Base-by-base conservation (phyloP, 2,329 filamentous ascomycete genomes). In the Aquanectria penicillioides region DNA sequence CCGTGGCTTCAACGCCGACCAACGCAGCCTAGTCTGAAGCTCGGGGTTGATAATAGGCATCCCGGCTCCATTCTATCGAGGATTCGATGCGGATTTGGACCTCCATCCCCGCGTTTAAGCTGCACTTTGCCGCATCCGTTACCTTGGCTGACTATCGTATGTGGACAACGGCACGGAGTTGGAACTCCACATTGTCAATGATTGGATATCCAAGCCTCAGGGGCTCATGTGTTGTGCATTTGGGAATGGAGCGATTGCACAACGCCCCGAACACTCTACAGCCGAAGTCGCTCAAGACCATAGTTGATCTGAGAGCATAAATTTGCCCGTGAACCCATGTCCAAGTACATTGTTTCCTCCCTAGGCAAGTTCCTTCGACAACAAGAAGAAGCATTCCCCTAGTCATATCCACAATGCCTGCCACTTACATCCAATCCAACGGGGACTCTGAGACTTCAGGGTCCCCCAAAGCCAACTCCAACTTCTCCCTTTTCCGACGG, bases 131-230 rank as follows among this genome's bases (percentile, higher is more conserved):
- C 29, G 29, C 20, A 17, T 12, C n/a, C 15, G 25, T 29, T 29
- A 28, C 29, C 18, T 29, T 18, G 10, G 15, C n/a, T 29, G 25
- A 9, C 25, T 29, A 44, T 29, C n/a, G n/a, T n/a, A n/a, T n/a
- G n/a, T n/a, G n/a, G n/a, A n/a, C n/a, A n/a, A n/a, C n/a, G n/a
- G n/a, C 25, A 36, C 44, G 44, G 44, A 34, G 20, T 48, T 48
- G 44, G n/a, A 29, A 33, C 44, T 48, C 44, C 44, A 48, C 22
- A 34, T 48, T 48, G 40, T 17, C n/a, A 25, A 17, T 28, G 23
- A 43, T 43, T 43, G 38, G 23, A 13, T 10, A 7, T 6, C 28
- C 2, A 2, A 10, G 38, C 12, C 11, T 9, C 23, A 43, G n/a
- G 8, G n/a, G 20, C 7, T 43, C 23, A 43, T 13, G 38, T 11